phyloP scores from a whole-genome alignment of 768 basidiomycete species.

The Termitomyces sp. region DNA sequence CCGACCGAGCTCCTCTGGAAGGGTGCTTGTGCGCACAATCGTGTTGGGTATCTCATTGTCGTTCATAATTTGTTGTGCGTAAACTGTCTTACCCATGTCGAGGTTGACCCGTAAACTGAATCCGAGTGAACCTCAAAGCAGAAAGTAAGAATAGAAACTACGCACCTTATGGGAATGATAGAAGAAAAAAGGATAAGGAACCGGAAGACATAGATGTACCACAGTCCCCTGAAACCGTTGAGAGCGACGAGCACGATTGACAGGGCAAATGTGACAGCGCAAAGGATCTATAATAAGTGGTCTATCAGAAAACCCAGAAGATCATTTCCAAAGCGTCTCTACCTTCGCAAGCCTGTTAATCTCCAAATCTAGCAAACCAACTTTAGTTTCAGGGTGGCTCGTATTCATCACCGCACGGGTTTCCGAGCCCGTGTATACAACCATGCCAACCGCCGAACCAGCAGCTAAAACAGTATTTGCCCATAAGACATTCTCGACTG shows the following conservation, averaged over 20 bases:
- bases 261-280: constrained; percentile 87
- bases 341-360: constrained; percentile 97
- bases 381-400: constrained; percentile 92
- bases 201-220: constrained; percentile 95
- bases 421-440: constrained; percentile 92
- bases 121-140: not conserved
- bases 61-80: constrained; percentile 91
- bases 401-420: constrained; percentile 99
- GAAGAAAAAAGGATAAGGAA: constrained; percentile 98
- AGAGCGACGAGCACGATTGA: constrained; percentile 90
- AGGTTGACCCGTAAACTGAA: constrained; percentile 93
- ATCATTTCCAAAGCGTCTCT: constrained; percentile 29
- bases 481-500: constrained; percentile 95
- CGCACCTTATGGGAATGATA: constrained; percentile 97
- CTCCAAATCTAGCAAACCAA: constrained; percentile 87
- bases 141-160: not conserved
- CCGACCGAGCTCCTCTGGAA: constrained; percentile 93
- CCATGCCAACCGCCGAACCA: constrained; percentile 86
- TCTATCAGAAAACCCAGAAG: not conserved
- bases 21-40: constrained; percentile 94
- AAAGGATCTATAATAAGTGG: constrained; percentile 64
- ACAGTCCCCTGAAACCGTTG: constrained; percentile 92
- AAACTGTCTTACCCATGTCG: constrained; percentile 99
- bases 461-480: constrained; percentile 96
- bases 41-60: constrained; percentile 91